Evolutionary conservation across 257 asterid genomes (phyloP).

Genomic region (Forsythia viridissima): DNA sequence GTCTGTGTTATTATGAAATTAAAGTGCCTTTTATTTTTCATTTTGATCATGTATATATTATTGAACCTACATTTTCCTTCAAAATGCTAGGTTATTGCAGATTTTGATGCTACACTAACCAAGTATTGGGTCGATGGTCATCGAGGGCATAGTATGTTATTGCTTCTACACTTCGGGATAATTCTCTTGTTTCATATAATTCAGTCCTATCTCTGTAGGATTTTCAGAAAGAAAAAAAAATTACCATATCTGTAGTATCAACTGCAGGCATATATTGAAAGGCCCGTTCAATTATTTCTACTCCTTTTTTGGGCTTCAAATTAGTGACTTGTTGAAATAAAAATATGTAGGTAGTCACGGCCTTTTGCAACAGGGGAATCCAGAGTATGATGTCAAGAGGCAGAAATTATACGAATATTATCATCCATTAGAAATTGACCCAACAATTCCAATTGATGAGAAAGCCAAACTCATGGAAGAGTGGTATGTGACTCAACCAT

Average conservation of each 20-base stretch:
- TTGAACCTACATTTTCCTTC: slow-evolving; percentile 22
- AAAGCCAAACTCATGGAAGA: slow-evolving; percentile 92
- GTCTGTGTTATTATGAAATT: not conserved
- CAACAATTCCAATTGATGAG: slow-evolving; percentile 73
- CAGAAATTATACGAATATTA: slow-evolving; percentile 70
- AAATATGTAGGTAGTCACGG: slow-evolving; percentile 75
- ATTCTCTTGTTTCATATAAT: slow-evolving; percentile 6
- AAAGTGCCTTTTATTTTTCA: not conserved
- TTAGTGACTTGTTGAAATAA: slow-evolving; percentile 28
- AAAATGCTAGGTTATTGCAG: slow-evolving; percentile 72
- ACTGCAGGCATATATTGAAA: not conserved
- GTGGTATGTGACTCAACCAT: slow-evolving; percentile 60
- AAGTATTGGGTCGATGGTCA: slow-evolving; percentile 73
- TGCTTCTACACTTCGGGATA: slow-evolving; percentile 10
- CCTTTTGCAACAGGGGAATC: slow-evolving; percentile 76
- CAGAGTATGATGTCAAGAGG: slow-evolving; percentile 78
- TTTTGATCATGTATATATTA: slow-evolving; percentile 12
- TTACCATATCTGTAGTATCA: not conserved
- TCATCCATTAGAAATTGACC: slow-evolving; percentile 89
- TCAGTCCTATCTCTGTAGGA: slow-evolving; percentile 6
- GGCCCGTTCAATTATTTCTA: not conserved
- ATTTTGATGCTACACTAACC: slow-evolving; percentile 87
- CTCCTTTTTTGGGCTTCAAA: slow-evolving; percentile 6
- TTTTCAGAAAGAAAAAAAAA: too few relatives aligned
- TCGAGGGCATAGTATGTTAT: slow-evolving; percentile 77